Evolutionary conservation across 1,139 yeast genomes (phyloP).

Genomic region (Nematodospora anomalae): DNA sequence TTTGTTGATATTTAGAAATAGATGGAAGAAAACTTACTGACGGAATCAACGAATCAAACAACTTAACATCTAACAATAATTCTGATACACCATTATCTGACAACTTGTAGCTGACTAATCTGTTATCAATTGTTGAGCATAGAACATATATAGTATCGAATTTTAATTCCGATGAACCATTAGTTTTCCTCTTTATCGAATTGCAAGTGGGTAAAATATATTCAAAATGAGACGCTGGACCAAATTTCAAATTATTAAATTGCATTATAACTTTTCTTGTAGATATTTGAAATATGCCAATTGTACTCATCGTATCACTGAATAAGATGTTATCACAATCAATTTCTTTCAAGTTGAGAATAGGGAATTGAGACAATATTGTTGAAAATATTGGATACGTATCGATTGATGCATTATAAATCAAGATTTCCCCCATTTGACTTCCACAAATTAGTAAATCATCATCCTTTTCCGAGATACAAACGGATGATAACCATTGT

Average conservation of each 20-base stretch:
- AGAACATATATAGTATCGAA: slow-evolving; percentile 25
- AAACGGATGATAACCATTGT: slow-evolving; percentile 26
- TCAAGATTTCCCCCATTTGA: slow-evolving; percentile 33
- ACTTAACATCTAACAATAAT: slow-evolving; percentile 14
- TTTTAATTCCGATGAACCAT: slow-evolving; percentile 2
- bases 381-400: slow-evolving; percentile 17
- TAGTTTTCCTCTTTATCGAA: slow-evolving; percentile 7
- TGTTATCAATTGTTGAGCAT: slow-evolving; percentile 24
- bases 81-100: slow-evolving; percentile 21
- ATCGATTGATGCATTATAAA: slow-evolving; percentile 22
- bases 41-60: slow-evolving; percentile 15
- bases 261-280: slow-evolving; percentile 21
- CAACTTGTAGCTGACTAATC: slow-evolving; percentile 26
- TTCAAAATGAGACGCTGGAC: slow-evolving; percentile 23
- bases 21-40: slow-evolving; percentile 11
- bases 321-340: slow-evolving; percentile 23
- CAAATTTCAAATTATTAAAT: slow-evolving; percentile 27
- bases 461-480: slow-evolving; percentile 14
- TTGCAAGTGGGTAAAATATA: slow-evolving; percentile 9
- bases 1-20: slow-evolving; percentile 1
- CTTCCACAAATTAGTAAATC: slow-evolving; percentile 28
- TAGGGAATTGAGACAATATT: slow-evolving; percentile 31
- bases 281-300: slow-evolving; percentile 29
- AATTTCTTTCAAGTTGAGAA: slow-evolving; percentile 22
- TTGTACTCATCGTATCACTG: slow-evolving; percentile 33